phyloP scores from a whole-genome alignment of 169 alveolate genomes.

The Cryptosporidium ryanae region DNA sequence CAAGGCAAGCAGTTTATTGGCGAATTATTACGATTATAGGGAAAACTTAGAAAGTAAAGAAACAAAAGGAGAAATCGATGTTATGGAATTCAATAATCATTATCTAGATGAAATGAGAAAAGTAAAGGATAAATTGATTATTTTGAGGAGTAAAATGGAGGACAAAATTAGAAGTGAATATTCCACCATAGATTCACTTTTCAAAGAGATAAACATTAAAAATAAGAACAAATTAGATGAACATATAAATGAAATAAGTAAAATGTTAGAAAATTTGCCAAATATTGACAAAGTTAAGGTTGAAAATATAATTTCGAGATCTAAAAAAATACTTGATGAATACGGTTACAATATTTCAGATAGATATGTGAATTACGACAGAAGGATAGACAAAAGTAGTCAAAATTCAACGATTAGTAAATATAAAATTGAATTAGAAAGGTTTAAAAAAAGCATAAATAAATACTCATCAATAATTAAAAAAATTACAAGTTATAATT shows the following conservation, averaged over 20 bases:
- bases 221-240: not conserved
- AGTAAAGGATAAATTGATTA: not conserved
- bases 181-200: not conserved
- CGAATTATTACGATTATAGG: not conserved
- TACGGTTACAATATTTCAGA: not conserved
- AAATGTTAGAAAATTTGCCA: not conserved
- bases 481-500: conserved; percentile 3
- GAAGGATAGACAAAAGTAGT: not conserved
- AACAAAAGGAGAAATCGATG: not conserved
- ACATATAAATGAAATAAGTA: not conserved
- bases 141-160: not conserved
- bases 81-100: not conserved
- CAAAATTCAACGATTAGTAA: not conserved
- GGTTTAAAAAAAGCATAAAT: not conserved
- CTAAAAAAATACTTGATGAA: not conserved
- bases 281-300: not conserved
- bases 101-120: not conserved
- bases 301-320: not conserved
- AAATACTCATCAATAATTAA: not conserved
- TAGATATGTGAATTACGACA: not conserved
- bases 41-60: not conserved
- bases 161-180: not conserved
- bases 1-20: conserved; percentile 15
- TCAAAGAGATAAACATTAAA: not conserved
- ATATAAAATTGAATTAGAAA: not conserved